Conservation (phyloP, 306 rosid species). For the Quercus cerris region DNA sequence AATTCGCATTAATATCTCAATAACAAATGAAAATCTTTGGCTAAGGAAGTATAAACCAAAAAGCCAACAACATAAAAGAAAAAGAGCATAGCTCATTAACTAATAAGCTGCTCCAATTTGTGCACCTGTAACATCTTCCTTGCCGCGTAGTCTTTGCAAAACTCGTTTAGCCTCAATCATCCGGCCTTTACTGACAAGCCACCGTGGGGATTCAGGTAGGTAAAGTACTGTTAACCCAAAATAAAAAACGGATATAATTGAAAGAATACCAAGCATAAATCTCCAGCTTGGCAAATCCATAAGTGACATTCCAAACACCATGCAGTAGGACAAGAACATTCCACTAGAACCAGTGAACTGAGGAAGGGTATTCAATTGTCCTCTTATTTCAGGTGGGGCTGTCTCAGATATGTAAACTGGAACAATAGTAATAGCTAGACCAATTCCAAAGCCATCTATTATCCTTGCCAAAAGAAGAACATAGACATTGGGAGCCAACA, state of each 20-base stretch:
- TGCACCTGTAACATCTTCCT: slow-evolving; percentile 76
- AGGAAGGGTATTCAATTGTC: slow-evolving; percentile 82
- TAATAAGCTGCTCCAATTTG: too few relatives aligned
- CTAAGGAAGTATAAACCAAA: not conserved
- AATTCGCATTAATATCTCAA: too few relatives aligned
- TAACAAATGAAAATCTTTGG: too few relatives aligned
- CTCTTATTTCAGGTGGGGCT: slow-evolving; percentile 95
- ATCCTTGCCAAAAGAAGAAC: slow-evolving; percentile 80
- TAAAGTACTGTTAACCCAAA: slow-evolving; percentile 56
- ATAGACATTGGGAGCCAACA: slow-evolving; percentile 95
- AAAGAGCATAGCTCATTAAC: too few relatives aligned
- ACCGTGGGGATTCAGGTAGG: slow-evolving; percentile 95
- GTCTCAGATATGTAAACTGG: slow-evolving; percentile 95
- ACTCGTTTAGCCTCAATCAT: slow-evolving; percentile 89
- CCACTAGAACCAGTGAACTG: slow-evolving; percentile 94
- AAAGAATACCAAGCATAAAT: slow-evolving; percentile 84
- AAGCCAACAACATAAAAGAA: too few relatives aligned
- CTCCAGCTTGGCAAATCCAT: slow-evolving; percentile 72
- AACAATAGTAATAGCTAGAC: slow-evolving; percentile 79
- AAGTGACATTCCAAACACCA: slow-evolving; percentile 93
- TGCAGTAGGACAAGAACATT: slow-evolving; percentile 88
- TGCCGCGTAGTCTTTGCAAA: slow-evolving; percentile 74
- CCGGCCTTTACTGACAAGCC: slow-evolving; percentile 95
- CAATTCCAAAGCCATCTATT: slow-evolving; percentile 86
- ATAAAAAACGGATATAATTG: slow-evolving; percentile 71